Conservation (phyloP, 345 rosid species). For the Hevea brasiliensis region DNA sequence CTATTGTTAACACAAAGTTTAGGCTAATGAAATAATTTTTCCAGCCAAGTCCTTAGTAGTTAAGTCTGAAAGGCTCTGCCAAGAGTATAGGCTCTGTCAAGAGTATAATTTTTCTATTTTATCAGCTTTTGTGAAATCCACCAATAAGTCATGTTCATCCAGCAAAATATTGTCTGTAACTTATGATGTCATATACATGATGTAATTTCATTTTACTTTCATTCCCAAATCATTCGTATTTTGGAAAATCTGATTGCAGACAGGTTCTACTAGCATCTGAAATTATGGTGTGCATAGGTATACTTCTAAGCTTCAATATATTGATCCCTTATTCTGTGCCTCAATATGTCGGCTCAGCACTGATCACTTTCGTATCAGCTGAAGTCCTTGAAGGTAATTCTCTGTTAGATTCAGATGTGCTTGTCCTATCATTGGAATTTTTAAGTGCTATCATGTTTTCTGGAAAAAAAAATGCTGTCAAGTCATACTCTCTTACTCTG, state of each 20-base stretch:
- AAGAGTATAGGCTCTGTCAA: too few relatives aligned
- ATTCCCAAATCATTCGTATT: slow-evolving; percentile 1
- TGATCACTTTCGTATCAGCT: slow-evolving; percentile 52
- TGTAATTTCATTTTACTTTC: neutral
- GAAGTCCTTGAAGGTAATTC: slow-evolving; percentile 61
- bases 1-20: too few relatives aligned
- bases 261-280: slow-evolving; percentile 91
- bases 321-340: slow-evolving; percentile 46
- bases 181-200: neutral
- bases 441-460: too few relatives aligned
- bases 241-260: slow-evolving; percentile 45
- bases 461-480: too few relatives aligned
- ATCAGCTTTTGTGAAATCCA: too few relatives aligned
- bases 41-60: too few relatives aligned
- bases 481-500: too few relatives aligned
- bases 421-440: too few relatives aligned
- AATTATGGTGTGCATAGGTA: slow-evolving; percentile 51
- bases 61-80: too few relatives aligned
- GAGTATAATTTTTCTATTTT: too few relatives aligned
- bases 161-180: neutral
- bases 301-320: slow-evolving; percentile 50
- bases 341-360: slow-evolving; percentile 52
- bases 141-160: neutral
- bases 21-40: too few relatives aligned
- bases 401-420: too few relatives aligned